Evolutionary conservation across 108 stramenopile genomes (phyloP).

Genomic region (Cyclotella atomus): DNA sequence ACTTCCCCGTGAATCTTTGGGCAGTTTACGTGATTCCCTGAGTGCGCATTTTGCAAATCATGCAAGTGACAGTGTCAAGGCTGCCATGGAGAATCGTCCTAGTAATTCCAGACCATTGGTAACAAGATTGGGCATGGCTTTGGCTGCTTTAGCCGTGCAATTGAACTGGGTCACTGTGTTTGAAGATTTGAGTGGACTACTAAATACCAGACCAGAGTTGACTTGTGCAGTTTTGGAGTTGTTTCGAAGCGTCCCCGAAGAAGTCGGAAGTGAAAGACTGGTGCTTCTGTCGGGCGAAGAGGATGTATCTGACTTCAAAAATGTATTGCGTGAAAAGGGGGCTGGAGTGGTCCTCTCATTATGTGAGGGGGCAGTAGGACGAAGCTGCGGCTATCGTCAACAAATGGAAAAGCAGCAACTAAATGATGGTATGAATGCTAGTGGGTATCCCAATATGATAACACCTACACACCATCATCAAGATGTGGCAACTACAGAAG

Average conservation of each 20-base stretch:
- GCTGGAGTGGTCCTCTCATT: slow-evolving; percentile 25
- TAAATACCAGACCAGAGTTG: slow-evolving; percentile 18
- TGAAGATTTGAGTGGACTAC: slow-evolving; percentile 27
- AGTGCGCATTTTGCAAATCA: slow-evolving; percentile 57
- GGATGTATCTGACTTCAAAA: slow-evolving; percentile 29
- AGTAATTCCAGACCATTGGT: slow-evolving; percentile 48
- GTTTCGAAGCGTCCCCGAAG: slow-evolving; percentile 76
- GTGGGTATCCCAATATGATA: slow-evolving; percentile 4
- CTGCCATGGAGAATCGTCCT: slow-evolving; percentile 23
- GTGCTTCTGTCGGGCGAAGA: slow-evolving; percentile 63
- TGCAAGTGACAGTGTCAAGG: slow-evolving; percentile 29
- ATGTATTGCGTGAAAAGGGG: slow-evolving; percentile 19
- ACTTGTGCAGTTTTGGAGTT: slow-evolving; percentile 57
- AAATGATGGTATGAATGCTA: neutral
- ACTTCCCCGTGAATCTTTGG: slow-evolving; percentile 57
- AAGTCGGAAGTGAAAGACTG: slow-evolving; percentile 70
- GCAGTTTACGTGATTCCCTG: slow-evolving; percentile 72
- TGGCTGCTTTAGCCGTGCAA: slow-evolving; percentile 82
- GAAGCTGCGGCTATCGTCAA: neutral
- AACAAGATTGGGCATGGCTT: slow-evolving; percentile 75
- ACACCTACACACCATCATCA: slow-evolving; percentile 1
- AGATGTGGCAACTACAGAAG: slow-evolving; percentile 41
- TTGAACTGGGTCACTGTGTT: slow-evolving; percentile 74
- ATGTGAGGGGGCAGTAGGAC: slow-evolving; percentile 32
- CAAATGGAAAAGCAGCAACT: slow-evolving; percentile 2